A percentile compares a stretch with the other conserved stretches of the same genome.
Evolutionary conservation across 371 early-diverging fungal species (phyloP).

Genomic region (Apophysomyces variabilis): DNA sequence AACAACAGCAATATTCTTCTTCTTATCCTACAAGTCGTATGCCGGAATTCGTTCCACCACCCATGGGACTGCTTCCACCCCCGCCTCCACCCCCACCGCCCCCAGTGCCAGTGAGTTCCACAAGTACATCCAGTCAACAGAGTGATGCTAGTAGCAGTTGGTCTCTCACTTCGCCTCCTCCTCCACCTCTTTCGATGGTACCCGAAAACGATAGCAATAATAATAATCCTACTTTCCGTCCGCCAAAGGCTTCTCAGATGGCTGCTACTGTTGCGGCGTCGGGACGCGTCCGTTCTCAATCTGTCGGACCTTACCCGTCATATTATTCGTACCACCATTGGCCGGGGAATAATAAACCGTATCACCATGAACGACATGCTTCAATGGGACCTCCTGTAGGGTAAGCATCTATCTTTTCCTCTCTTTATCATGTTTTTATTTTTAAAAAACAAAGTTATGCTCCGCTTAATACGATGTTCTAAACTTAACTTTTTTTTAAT

Average conservation of each 20-base stretch:
- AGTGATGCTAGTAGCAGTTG: conserved; percentile 3
- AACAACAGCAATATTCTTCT: conserved; percentile 6
- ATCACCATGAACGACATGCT: conserved; percentile 7
- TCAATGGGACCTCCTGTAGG: conserved; percentile 4
- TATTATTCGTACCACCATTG: conserved; percentile 9
- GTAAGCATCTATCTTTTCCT: background rate
- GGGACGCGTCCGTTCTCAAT: conserved; percentile 5
- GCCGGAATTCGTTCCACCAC: conserved; percentile 9
- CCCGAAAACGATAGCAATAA: too few species aligned
- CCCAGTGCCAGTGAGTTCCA: conserved; percentile 9
- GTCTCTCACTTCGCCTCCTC: conserved; percentile 5
- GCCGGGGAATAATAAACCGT: conserved; percentile 5
- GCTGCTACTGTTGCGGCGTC: background rate
- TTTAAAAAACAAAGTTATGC: background rate
- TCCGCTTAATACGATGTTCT: background rate
- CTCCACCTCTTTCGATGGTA: background rate
- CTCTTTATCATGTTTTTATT: too few species aligned
- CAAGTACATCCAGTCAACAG: conserved; percentile 9
- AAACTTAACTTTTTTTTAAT: background rate
- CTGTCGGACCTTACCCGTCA: conserved; percentile 12
- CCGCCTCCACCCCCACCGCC: conserved; percentile 6
- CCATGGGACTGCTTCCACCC: conserved; percentile 11
- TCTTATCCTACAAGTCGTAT: background rate
- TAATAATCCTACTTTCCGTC: background rate
- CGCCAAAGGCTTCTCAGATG: background rate